Conservation (phyloP, 257 asterid genomes). For the Solanum appendiculatum region DNA sequence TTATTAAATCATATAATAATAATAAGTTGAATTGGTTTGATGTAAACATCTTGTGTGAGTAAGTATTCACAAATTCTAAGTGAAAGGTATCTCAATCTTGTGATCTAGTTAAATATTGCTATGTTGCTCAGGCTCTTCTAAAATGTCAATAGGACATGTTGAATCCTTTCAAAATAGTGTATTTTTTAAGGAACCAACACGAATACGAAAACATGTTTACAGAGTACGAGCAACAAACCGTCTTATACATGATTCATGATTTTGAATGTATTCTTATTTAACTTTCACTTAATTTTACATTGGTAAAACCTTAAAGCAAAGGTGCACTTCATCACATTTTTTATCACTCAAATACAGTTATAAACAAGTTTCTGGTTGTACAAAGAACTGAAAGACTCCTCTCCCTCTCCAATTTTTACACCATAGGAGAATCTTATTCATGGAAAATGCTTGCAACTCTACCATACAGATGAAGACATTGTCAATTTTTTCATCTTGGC, state of each 20-base stretch:
- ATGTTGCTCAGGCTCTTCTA: neutral
- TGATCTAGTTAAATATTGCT: neutral
- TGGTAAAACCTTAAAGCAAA: neutral
- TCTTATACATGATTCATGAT: neutral
- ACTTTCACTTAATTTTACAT: neutral
- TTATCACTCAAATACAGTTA: neutral
- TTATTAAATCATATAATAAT: neutral
- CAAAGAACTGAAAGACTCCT: neutral
- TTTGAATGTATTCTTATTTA: neutral
- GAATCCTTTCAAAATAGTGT: neutral
- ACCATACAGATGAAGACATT: neutral
- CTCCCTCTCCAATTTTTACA: neutral
- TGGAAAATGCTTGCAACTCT: neutral
- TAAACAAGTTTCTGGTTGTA: neutral
- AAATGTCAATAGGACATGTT: neutral
- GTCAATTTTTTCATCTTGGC: neutral
- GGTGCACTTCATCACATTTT: neutral
- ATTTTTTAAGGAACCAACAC: neutral
- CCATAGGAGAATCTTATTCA: neutral
- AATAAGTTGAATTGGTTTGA: neutral
- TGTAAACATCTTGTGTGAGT: neutral
- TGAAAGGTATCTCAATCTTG: neutral
- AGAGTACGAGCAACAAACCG: neutral
- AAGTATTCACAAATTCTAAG: neutral
- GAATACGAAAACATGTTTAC: accelerated